phyloP scores from a whole-genome alignment of 495 filamentous ascomycete genomes.

The Collariella sp. region DNA sequence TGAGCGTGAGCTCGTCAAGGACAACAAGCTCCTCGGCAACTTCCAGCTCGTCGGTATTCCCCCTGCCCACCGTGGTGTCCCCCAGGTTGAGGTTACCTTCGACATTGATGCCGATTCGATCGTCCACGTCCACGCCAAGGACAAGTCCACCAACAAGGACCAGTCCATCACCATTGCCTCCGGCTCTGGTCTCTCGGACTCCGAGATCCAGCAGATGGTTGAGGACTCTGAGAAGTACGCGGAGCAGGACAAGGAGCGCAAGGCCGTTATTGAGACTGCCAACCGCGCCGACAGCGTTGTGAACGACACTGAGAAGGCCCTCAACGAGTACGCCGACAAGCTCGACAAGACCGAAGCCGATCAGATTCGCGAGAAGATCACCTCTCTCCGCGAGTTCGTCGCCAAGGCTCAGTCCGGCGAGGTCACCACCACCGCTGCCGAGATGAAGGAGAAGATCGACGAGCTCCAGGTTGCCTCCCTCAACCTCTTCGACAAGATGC shows the following conservation, averaged over 20 bases:
- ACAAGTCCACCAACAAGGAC: conserved; percentile 99
- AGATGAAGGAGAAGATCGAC: conserved; percentile 96
- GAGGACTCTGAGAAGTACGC: conserved; percentile 95
- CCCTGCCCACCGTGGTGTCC: conserved; percentile 93
- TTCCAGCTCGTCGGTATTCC: conserved; percentile 99
- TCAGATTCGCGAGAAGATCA: conserved; percentile 88
- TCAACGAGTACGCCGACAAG: conserved; percentile 91
- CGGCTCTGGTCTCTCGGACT: conserved; percentile 91
- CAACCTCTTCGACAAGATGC: conserved; percentile 99
- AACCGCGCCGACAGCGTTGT: conserved; percentile 95
- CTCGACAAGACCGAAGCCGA: conserved; percentile 96
- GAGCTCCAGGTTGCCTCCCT: conserved; percentile 93
- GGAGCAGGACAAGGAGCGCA: conserved; percentile 93
- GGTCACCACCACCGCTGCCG: conserved; percentile 69
- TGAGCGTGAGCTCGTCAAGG: conserved; percentile 97
- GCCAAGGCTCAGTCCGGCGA: conserved; percentile 93
- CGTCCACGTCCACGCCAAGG: conserved; percentile 96
- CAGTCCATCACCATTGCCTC: conserved; percentile 99
- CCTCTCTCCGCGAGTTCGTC: conserved; percentile 77
- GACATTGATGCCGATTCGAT: conserved; percentile 99
- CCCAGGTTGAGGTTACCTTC: conserved; percentile 97
- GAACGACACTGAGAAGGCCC: conserved; percentile 96
- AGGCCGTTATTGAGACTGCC: conserved; percentile 84
- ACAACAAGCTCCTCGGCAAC: conserved; percentile 99
- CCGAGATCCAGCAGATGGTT: conserved; percentile 94